Evolutionary conservation across 176 grass and related monocot genomes (phyloP), one percentile per base, ranked within the genome.

Genomic region (Hsuehochloa calcarea): DNA sequence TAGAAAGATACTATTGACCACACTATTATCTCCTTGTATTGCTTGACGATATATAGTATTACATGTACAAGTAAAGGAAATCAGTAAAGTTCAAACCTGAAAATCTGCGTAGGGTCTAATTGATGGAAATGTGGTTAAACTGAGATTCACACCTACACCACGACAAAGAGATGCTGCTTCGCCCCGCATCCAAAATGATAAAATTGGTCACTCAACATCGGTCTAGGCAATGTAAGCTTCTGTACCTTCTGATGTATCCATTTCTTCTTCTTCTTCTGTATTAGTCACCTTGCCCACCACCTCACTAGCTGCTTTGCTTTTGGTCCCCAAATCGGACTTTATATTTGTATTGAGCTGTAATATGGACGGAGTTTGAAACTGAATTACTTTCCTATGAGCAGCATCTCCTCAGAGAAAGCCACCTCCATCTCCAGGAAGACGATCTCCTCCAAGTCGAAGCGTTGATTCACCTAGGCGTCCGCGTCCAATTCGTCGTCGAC

Each of bases 91-190:
- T 0, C 44, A 19, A 11, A 23, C 4, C 0, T 88, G 59, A 0
- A 23, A 7, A 47, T 68, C 4, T 82, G 10, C 68, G 11, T 69
- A 97, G 95, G 95, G 88, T 77, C 95, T 94, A 92, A 94, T 97
- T 81, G 95, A 97, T 84, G 95, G 95, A 72, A 94, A 92, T 86
- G 72, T 92, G 88, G 86, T 94, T 41, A 90, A 83, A 46, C 70
- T 97, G 60, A 97, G 85, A 43, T 94, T 97, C 23, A 87, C 95
- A 1, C 80, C 94, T 68, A 56, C 88, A 64, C 90, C 90, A 49
- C 81, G 90, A 16, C 90, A 94, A 77, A 94, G 79, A 66, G 88
- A 78, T 89, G 70, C 14, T 47, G 55, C 68, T 81, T 85, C 85
- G 7, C 86, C 86, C 22, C 55, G 72, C 69, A n/a, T 80, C 77